A percentile compares a stretch with the other conserved stretches of the same genome.
phyloP scores from a whole-genome alignment of 73 alveolate genomes.

The Blepharisma stoltei region DNA sequence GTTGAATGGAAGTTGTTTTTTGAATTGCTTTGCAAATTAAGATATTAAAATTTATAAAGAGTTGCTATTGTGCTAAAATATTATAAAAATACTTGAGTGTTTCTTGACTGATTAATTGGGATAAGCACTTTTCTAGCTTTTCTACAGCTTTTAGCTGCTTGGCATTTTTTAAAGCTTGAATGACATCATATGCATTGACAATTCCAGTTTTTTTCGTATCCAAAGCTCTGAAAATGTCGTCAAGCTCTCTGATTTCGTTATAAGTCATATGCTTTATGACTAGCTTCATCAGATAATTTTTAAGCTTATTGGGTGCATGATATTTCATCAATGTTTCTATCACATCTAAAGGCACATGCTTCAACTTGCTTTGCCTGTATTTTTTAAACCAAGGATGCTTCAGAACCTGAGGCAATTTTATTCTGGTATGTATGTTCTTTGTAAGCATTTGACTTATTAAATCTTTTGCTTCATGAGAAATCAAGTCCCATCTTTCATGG shows the following conservation, averaged over 20 bases:
- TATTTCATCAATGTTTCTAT: neutral
- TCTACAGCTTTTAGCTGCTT: neutral
- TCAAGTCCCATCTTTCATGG: neutral
- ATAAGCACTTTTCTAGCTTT: neutral
- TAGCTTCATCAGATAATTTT: neutral
- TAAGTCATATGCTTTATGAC: neutral
- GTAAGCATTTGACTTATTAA: neutral
- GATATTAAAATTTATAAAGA: too few relatives aligned
- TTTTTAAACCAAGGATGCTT: neutral
- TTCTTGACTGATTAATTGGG: too few relatives aligned
- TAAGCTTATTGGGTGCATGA: neutral
- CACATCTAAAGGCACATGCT: neutral
- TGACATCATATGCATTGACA: neutral
- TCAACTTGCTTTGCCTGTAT: neutral
- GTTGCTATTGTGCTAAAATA: too few relatives aligned
- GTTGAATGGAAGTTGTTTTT: too few relatives aligned
- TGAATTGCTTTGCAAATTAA: too few relatives aligned
- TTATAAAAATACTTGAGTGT: too few relatives aligned
- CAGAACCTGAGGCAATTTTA: neutral
- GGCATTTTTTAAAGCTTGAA: neutral
- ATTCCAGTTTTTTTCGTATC: neutral
- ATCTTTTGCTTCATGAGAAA: conserved; percentile 3
- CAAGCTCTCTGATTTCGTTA: neutral
- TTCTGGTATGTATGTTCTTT: neutral
- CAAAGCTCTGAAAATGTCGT: neutral